A percentile compares a stretch with the other conserved stretches of the same genome.
Evolutionary conservation across 139 green algal species (phyloP).

Genomic region (Spirogloea muscicola): DNA sequence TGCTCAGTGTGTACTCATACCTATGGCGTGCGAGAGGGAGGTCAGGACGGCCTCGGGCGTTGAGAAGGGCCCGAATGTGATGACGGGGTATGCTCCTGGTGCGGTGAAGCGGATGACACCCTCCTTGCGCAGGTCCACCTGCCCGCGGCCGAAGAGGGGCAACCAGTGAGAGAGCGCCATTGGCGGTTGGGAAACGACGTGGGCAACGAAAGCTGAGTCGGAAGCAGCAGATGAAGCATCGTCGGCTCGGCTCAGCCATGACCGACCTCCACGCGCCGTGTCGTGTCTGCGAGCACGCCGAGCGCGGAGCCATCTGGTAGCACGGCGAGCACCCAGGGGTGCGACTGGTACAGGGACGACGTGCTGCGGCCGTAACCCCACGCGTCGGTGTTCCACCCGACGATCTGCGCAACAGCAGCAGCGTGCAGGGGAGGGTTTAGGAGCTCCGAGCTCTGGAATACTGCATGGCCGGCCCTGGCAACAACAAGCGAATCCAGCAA

Average conservation of each 20-base stretch:
- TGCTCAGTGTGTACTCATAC: constrained; percentile 1
- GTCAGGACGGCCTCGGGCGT: constrained; percentile 13
- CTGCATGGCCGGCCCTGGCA: too few species aligned
- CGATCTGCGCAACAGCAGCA: constrained; percentile 1
- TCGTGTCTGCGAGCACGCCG: constrained; percentile 44
- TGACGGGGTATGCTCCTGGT: constrained; percentile 6
- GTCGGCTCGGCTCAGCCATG: too few species aligned
- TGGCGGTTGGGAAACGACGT: too few species aligned
- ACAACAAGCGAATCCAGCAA: too few species aligned
- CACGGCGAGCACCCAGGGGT: constrained; percentile 42
- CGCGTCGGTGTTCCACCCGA: constrained; percentile 43
- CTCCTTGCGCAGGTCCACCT: constrained; percentile 31
- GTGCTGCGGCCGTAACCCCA: constrained; percentile 33
- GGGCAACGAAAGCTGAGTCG: too few species aligned
- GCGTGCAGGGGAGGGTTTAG: too few species aligned
- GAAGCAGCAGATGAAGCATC: too few species aligned
- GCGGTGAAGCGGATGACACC: constrained; percentile 14
- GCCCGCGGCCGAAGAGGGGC: not conserved
- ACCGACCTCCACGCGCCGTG: constrained; percentile 27
- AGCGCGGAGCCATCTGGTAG: constrained; percentile 27
- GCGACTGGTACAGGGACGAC: constrained; percentile 37
- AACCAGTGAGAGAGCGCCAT: too few species aligned
- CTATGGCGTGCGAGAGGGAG: constrained; percentile 12
- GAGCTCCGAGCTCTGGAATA: too few species aligned
- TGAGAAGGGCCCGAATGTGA: constrained; percentile 8